Evolutionary conservation across 495 filamentous ascomycete species (phyloP), one percentile per base, ranked within the genome.

Genomic region (Penicillium goetzii): DNA sequence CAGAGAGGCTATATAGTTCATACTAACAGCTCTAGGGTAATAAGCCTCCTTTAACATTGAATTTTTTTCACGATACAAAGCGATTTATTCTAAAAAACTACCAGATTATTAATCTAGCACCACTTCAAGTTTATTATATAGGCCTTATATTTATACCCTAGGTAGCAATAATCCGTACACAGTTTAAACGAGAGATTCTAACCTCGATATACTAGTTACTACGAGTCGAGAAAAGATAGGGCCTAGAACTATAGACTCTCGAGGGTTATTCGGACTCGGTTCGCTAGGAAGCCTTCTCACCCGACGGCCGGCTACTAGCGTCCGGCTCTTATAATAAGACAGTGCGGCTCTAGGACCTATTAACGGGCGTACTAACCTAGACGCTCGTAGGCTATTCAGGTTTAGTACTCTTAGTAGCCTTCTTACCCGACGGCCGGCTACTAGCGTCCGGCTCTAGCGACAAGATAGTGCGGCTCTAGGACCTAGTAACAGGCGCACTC

Each of bases 291-390:
- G 45, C 45, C 45, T 49, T 49, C 45, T 49, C 45, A 25, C 45
- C 45, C 25, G 45, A 49, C 45, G 45, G 45, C 45, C 45, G 45
- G 45, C 45, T 49, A 2, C 45, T 49, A 14, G 45, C 45, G 25
- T 49, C 45, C 25, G 45, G 45, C 45, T 49, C 45, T 26, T 2
- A 4, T 14, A 3, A 49, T 49, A 25, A 49, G 15, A 68, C 58
- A 9, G 26, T 30, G 14, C 21, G 38, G 1, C 66, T 69, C 2
- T 83, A 81, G 1, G 86, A 88, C 56, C 73, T 75, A 32, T 83
- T 11, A 11, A 38, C 11, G 11, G 36, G 36, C 14, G 14, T 1
- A 1, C 36, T 38, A 2, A 6, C 2, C 8, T 2, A 38, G 2
- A 38, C 56, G 19, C 47, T 72, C 23, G 56, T 63, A 45, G 64